phyloP scores from a whole-genome alignment of 2,329 filamentous ascomycete genomes.

The Aspergillus eucalypticola region DNA sequence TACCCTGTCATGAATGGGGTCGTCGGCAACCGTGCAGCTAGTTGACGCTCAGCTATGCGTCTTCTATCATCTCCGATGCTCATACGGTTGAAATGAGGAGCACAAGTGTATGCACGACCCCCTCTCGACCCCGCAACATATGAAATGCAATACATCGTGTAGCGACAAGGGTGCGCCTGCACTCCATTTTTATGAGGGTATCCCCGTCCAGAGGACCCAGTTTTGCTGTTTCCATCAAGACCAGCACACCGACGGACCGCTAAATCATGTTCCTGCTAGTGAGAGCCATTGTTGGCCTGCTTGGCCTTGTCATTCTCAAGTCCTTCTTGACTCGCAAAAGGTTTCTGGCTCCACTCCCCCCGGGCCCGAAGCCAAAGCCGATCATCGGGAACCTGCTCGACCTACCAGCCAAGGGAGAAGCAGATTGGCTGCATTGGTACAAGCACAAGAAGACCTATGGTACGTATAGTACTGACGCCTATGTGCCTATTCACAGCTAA shows the following conservation, averaged over 20 bases:
- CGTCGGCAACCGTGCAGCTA: background rate
- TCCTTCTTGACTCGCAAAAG: background rate
- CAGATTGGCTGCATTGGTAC: slow-evolving; percentile 47
- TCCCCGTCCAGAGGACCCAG: background rate
- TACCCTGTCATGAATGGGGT: background rate
- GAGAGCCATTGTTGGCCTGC: background rate
- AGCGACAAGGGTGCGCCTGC: background rate
- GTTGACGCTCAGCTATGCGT: background rate
- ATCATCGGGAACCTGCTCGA: slow-evolving; percentile 55
- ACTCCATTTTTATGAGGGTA: background rate
- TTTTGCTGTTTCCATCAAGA: background rate
- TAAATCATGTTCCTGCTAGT: background rate
- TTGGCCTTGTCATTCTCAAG: background rate
- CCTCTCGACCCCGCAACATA: background rate
- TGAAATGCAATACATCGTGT: background rate
- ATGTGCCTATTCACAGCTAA: background rate
- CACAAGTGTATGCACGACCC: background rate
- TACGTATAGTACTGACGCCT: slow-evolving; percentile 2
- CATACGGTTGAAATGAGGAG: background rate
- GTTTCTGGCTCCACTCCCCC: slow-evolving; percentile 40
- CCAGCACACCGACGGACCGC: background rate
- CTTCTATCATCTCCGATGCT: background rate
- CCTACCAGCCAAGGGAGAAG: slow-evolving; percentile 43
- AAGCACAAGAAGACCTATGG: slow-evolving; percentile 47
- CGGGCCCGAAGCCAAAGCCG: slow-evolving; percentile 52